A percentile compares a stretch with the other conserved stretches of the same genome.
Conservation (phyloP, 495 filamentous ascomycete genomes). For the Stereocaulon alpinum region DNA sequence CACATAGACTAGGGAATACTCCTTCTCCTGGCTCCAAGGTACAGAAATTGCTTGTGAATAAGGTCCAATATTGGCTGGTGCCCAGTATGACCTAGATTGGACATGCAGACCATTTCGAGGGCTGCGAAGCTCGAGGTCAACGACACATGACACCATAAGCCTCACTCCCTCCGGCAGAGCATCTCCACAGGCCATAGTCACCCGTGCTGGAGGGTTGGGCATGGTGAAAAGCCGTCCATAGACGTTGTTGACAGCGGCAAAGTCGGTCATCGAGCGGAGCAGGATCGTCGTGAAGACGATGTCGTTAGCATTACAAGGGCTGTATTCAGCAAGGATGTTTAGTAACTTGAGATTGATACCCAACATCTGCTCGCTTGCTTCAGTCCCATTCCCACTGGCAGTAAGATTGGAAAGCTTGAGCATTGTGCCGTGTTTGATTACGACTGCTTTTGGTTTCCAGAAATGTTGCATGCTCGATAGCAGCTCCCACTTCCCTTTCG, state of each 20-base stretch:
- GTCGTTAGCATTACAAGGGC: constrained; percentile 33
- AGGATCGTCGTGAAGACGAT: constrained; percentile 69
- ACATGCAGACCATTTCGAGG: constrained; percentile 64
- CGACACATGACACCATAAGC: constrained; percentile 49
- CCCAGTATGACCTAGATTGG: constrained; percentile 92
- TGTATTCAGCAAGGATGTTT: constrained; percentile 10
- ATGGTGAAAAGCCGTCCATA: constrained; percentile 56
- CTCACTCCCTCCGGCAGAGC: constrained; percentile 44
- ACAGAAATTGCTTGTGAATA: constrained; percentile 82
- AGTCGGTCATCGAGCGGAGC: constrained; percentile 70
- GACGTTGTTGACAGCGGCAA: constrained; percentile 57
- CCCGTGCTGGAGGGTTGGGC: constrained; percentile 76
- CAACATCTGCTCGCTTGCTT: constrained; percentile 36
- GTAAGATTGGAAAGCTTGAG: constrained; percentile 38
- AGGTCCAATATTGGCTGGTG: constrained; percentile 93
- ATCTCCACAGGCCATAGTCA: constrained; percentile 68
- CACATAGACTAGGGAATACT: constrained; percentile 41
- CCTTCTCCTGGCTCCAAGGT: constrained; percentile 27
- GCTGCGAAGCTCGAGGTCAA: constrained; percentile 30
- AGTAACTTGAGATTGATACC: constrained; percentile 36
- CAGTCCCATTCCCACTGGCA: constrained; percentile 32
- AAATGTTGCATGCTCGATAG: neutral
- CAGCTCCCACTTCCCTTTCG: neutral
- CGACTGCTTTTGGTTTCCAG: neutral
- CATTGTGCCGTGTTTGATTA: constrained; percentile 19